phyloP scores from a whole-genome alignment of 1,284 basidiomycete species.

The Flammula alnicola region DNA sequence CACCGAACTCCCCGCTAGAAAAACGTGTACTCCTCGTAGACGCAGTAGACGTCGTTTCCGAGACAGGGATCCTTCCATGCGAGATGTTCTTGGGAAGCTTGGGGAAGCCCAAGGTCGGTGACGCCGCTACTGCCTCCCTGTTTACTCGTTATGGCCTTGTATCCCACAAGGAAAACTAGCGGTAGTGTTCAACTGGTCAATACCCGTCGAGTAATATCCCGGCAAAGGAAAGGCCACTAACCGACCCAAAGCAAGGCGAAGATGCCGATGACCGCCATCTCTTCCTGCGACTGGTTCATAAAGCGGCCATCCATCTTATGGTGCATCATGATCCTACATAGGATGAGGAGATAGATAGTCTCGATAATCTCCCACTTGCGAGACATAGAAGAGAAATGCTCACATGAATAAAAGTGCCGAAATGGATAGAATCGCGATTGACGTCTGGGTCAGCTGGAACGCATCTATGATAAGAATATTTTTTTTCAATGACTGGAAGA shows the following conservation, averaged over 20 bases:
- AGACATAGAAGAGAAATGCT: constrained; percentile 28
- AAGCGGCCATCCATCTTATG: constrained; percentile 60
- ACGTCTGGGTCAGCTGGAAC: constrained; percentile 72
- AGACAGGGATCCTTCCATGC: constrained; percentile 51
- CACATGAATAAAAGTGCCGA: constrained; percentile 66
- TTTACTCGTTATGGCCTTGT: constrained; percentile 39
- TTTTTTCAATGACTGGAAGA: constrained; percentile 1
- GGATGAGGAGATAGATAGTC: constrained; percentile 14
- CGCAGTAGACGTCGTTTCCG: constrained; percentile 64
- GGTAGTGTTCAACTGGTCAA: not conserved
- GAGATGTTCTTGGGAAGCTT: constrained; percentile 19
- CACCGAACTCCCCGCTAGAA: constrained; percentile 39
- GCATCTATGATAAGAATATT: constrained; percentile 49
- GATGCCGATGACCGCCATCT: constrained; percentile 68
- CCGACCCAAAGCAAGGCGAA: constrained; percentile 77
- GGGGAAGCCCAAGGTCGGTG: constrained; percentile 14
- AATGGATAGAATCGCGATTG: constrained; percentile 68
- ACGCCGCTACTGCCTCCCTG: constrained; percentile 11
- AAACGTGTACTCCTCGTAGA: constrained; percentile 70
- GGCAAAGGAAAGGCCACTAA: constrained; percentile 49
- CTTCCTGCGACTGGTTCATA: constrained; percentile 70
- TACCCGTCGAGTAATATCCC: not conserved
- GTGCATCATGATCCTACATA: constrained; percentile 62
- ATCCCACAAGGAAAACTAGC: constrained; percentile 49
- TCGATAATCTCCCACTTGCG: not conserved